A percentile compares a stretch with the other conserved stretches of the same genome.
Conservation (phyloP, 2,329 filamentous ascomycete species). For the Colletotrichum eleusines region DNA sequence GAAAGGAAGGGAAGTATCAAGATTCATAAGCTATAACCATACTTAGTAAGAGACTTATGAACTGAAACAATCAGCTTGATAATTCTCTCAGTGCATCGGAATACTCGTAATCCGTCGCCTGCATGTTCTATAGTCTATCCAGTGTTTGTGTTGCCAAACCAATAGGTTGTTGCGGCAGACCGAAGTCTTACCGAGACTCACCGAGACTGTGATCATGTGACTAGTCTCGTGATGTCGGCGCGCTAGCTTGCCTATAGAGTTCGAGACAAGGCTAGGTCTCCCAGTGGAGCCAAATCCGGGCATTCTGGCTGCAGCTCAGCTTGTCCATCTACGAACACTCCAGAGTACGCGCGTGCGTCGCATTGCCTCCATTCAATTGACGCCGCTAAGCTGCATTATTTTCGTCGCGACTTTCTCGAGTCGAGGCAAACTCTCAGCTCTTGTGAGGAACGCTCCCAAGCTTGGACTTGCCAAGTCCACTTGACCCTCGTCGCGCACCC, state of each 20-base stretch:
- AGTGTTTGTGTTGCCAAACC: background rate
- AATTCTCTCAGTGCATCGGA: background rate
- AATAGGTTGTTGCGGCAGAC: background rate
- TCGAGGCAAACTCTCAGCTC: background rate
- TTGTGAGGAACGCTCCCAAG: background rate
- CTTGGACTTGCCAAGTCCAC: background rate
- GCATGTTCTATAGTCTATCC: background rate
- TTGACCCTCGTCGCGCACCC: constrained; percentile 9
- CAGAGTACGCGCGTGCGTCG: constrained; percentile 2
- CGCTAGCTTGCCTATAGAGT: background rate
- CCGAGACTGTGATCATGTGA: constrained; percentile 2
- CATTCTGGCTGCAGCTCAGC: constrained; percentile 13
- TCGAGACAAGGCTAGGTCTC: constrained; percentile 34
- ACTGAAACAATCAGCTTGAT: background rate
- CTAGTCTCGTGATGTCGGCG: background rate
- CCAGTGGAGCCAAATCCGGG: constrained; percentile 25
- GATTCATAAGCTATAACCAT: too few species aligned
- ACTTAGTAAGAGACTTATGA: too few species aligned
- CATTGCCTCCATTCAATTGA: constrained; percentile 24
- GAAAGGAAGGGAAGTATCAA: too few species aligned
- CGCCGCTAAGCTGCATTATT: background rate
- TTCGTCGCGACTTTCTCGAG: background rate
- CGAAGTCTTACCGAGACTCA: constrained; percentile 4
- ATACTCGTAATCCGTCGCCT: background rate
- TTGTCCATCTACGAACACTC: constrained; percentile 13